Percentiles rank a stretch among this genome's conserved stretches.
Conservation (phyloP, 306 rosid species). For the Cucumis cinereus region DNA sequence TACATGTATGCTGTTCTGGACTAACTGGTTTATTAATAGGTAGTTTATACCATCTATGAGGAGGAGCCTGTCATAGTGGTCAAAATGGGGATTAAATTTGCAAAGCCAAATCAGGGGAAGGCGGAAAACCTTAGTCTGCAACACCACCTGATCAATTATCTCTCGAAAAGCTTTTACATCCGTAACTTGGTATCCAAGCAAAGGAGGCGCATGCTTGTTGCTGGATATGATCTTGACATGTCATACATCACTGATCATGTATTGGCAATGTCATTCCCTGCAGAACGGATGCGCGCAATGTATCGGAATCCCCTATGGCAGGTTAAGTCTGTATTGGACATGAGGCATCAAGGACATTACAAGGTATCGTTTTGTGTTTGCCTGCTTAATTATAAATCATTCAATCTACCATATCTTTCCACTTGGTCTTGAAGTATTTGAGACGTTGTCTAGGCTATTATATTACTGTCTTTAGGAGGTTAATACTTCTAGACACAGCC, state of each 20-base stretch:
- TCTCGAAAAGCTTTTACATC: conserved; percentile 48
- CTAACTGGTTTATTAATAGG: conserved; percentile 14
- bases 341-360: conserved; percentile 67
- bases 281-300: conserved; percentile 84
- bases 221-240: conserved; percentile 99
- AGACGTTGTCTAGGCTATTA: not conserved
- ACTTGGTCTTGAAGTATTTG: not conserved
- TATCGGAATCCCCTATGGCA: conserved; percentile 97
- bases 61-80: conserved; percentile 19
- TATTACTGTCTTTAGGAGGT: not conserved
- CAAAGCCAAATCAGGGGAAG: conserved; percentile 40
- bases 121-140: conserved; percentile 27
- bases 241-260: conserved; percentile 73
- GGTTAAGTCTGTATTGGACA: conserved; percentile 85
- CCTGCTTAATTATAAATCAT: conserved; percentile 4
- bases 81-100: conserved; percentile 54
- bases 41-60: conserved; percentile 11
- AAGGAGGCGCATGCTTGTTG: conserved; percentile 80
- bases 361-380: conserved; percentile 36
- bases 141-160: conserved; percentile 47
- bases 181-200: conserved; percentile 87
- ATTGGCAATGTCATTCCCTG: conserved; percentile 92
- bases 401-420: not conserved
- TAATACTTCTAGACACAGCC: not conserved
- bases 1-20: not conserved